These are phyloP conservation scores for Podaxis carcinomalis DNA, from an alignment of 768 basidiomycete species.

Conservation along the genomic window DNA sequence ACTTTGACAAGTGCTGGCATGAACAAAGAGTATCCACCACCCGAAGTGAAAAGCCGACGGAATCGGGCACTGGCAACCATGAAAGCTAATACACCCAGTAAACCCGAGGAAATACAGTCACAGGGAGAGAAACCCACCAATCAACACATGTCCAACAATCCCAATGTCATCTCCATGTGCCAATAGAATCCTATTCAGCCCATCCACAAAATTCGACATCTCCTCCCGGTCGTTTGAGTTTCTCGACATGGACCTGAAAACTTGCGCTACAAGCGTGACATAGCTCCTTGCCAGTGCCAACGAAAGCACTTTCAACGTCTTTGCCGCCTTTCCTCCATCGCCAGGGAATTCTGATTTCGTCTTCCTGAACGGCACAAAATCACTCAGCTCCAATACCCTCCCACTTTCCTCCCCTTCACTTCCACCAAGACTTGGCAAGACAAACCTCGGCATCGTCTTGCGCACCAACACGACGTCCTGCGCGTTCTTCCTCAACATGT, in stretches of 20 bases:
- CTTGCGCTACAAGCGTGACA: constrained; percentile 61
- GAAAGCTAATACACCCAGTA: constrained; percentile 37
- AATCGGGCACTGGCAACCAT: constrained; percentile 78
- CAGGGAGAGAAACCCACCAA: constrained; percentile 42
- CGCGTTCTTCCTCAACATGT: constrained; percentile 59
- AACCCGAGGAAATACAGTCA: neutral
- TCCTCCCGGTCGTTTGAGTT: constrained; percentile 70
- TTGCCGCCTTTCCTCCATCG: constrained; percentile 14
- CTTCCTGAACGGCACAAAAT: constrained; percentile 41
- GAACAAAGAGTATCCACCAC: constrained; percentile 69
- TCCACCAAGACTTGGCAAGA: constrained; percentile 44
- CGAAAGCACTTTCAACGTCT: constrained; percentile 41
- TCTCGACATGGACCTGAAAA: constrained; percentile 68
- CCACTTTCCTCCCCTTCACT: constrained; percentile 9
- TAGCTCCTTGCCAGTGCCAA: constrained; percentile 64
- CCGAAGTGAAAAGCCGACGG: constrained; percentile 67
- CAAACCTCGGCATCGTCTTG: constrained; percentile 59
- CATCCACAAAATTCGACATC: constrained; percentile 61
- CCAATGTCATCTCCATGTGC: constrained; percentile 69
- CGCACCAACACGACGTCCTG: constrained; percentile 67
- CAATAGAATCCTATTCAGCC: constrained; percentile 65
- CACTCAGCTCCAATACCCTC: constrained; percentile 36
- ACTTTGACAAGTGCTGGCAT: constrained; percentile 70
- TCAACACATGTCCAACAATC: constrained; percentile 70
- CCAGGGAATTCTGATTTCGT: neutral